Base-by-base conservation (phyloP, 2,329 filamentous ascomycete species). In the Clonostachys sp. region DNA sequence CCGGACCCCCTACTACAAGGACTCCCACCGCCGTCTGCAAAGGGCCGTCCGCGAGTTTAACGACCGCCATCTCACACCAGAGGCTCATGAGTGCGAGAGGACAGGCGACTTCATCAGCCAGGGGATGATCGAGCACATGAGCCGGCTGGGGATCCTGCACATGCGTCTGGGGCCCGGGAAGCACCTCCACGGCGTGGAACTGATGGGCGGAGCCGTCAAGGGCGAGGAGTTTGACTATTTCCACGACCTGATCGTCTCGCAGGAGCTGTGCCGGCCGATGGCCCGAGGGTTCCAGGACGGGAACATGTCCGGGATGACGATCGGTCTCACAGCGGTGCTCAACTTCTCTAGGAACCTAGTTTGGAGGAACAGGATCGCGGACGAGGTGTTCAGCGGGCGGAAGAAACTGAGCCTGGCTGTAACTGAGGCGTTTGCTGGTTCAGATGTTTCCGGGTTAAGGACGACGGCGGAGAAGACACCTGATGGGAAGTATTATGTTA, bases 361-460 rank as follows among this genome's bases (percentile, higher is more conserved):
- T 40, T 78, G 89, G 57, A 84, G 84, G 68, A 77, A 84, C 55
- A 75, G 75, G 46, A 75, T 95, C 42, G 80, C 83, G 34, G 74
- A 83, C 35, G 87, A 94, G 57, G 84, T 89, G 42, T 78, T 95
- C 54, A 81, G 78, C 42, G 89, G 89, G 50, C 81, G 84, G 75
- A 94, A 94, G 80, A 91, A 91, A 75, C 89, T 94, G 62, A 92
- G 86, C 61, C 74, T 95, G 4, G 89, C 89, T 46, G 90, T 95
- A 60, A 94, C 89, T 2, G 90, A 95, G 67, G 89, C 90, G 0
- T 94, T 95, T 66, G 89, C 89, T 14, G 89, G 89, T 16, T 70
- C 66, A 36, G 90, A 95, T 63, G 89, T 95, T 5, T 87, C 89
- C 13, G 83, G 87, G 14, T 73, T 95, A 36, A 77, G 86, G 51